phyloP scores from a whole-genome alignment of 2,329 filamentous ascomycete species.

The Aureobasidium pullulans region DNA sequence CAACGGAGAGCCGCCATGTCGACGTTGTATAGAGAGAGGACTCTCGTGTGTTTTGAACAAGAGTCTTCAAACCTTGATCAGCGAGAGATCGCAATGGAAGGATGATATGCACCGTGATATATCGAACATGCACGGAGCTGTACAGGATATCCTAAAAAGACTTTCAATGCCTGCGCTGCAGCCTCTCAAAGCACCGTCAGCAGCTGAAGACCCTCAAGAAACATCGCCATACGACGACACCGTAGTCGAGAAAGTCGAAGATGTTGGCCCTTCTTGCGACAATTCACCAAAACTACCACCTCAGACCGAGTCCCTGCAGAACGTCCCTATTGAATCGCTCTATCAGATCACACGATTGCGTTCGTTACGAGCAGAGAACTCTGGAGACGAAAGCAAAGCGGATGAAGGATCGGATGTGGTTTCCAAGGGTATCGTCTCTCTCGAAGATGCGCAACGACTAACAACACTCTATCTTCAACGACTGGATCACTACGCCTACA shows the following conservation, averaged over 20 bases:
- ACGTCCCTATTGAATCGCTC: constrained; percentile 8
- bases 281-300: constrained; percentile 26
- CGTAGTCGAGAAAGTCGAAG: constrained; percentile 19
- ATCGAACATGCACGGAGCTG: constrained; percentile 25
- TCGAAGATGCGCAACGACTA: constrained; percentile 36
- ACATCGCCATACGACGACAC: constrained; percentile 10
- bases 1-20: constrained; percentile 39
- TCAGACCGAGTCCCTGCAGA: constrained; percentile 16
- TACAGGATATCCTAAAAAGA: constrained; percentile 36
- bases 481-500: constrained; percentile 43
- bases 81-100: constrained; percentile 32
- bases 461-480: constrained; percentile 36
- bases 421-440: constrained; percentile 39
- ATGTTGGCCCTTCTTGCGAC: constrained; percentile 26
- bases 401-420: constrained; percentile 45
- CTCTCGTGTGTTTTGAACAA: constrained; percentile 47
- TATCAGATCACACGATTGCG: constrained; percentile 12
- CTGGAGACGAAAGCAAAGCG: constrained; percentile 24
- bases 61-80: constrained; percentile 39
- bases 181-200: constrained; percentile 29
- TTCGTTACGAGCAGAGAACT: constrained; percentile 9
- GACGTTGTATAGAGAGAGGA: constrained; percentile 42
- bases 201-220: constrained; percentile 8
- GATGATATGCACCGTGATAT: constrained; percentile 22
- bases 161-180: constrained; percentile 32